phyloP scores from a whole-genome alignment of 176 grass and related monocot genomes.

The Cenchrus americanus region DNA sequence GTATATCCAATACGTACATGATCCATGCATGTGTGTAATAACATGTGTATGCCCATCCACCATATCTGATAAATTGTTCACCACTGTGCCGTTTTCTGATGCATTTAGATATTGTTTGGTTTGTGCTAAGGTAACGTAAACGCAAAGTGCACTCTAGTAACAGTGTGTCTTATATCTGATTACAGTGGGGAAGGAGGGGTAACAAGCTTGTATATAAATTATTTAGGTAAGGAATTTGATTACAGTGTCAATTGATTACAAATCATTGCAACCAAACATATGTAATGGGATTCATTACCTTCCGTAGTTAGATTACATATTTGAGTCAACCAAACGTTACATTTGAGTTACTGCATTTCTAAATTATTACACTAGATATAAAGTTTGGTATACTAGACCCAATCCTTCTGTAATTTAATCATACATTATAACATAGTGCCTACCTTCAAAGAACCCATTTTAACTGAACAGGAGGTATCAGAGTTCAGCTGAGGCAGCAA shows the following conservation, averaged over 20 bases:
- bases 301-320: too few relatives aligned
- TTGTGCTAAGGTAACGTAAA: too few relatives aligned
- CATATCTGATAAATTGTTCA: constrained; percentile 4
- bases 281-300: too few relatives aligned
- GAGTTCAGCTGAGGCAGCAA: constrained; percentile 38
- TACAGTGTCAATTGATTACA: too few relatives aligned
- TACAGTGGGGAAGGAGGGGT: too few relatives aligned
- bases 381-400: constrained; percentile 19
- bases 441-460: constrained; percentile 90
- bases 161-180: too few relatives aligned
- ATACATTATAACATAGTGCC: constrained; percentile 34
- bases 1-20: constrained; percentile 24
- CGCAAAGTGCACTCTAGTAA: too few relatives aligned
- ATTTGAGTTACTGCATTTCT: background rate
- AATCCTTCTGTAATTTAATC: constrained; percentile 1
- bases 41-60: background rate
- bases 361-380: background rate
- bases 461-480: constrained; percentile 69
- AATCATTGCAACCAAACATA: too few relatives aligned
- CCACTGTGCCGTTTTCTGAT: background rate
- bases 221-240: too few relatives aligned
- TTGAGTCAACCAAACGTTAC: too few relatives aligned
- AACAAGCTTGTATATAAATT: too few relatives aligned
- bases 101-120: background rate
- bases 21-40: constrained; percentile 4